These are phyloP conservation scores for Camelina sativa DNA, from an alignment of 345 rosid species.

Conservation along the genomic window DNA sequence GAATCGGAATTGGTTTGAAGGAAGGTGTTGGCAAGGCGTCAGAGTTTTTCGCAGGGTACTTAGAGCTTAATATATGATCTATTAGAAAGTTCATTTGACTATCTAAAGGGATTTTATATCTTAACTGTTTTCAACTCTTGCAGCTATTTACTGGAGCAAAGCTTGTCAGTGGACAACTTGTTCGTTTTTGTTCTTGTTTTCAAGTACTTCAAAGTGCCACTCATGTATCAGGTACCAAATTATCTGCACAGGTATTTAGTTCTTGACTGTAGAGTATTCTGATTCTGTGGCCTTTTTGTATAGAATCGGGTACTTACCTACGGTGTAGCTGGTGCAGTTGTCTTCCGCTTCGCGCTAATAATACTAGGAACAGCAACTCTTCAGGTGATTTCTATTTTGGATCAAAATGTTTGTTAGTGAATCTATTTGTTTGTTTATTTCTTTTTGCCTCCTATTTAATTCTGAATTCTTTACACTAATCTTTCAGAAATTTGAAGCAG, in stretches of 20 bases:
- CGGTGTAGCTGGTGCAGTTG: conserved; percentile 87
- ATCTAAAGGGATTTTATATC: not conserved
- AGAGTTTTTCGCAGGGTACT: conserved; percentile 92
- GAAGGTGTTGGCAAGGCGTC: conserved; percentile 87
- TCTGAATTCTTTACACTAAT: conserved; percentile 28
- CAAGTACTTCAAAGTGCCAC: conserved; percentile 95
- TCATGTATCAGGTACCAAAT: conserved; percentile 76
- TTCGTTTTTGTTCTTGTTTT: conserved; percentile 91
- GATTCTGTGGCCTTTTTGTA: conserved; percentile 14
- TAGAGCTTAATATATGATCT: not conserved
- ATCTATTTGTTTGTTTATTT: not conserved
- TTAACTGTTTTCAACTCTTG: conserved; percentile 37
- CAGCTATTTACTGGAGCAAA: conserved; percentile 96
- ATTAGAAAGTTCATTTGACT: not conserved
- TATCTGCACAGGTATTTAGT: conserved; percentile 19
- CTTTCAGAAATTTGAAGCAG: conserved; percentile 81
- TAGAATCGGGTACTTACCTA: conserved; percentile 88
- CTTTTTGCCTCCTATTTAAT: not conserved
- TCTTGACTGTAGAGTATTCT: conserved; percentile 20
- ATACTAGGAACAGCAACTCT: conserved; percentile 90
- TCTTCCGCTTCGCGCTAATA: conserved; percentile 78
- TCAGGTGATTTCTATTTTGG: conserved; percentile 60
- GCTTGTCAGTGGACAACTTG: conserved; percentile 95
- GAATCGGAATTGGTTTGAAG: conserved; percentile 73
- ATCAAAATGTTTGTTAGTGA: not conserved